A percentile compares a stretch with the other conserved stretches of the same genome.
These are phyloP conservation scores for Trifolium subterraneum DNA, from an alignment of 306 rosid genomes.

Conservation along the genomic window DNA sequence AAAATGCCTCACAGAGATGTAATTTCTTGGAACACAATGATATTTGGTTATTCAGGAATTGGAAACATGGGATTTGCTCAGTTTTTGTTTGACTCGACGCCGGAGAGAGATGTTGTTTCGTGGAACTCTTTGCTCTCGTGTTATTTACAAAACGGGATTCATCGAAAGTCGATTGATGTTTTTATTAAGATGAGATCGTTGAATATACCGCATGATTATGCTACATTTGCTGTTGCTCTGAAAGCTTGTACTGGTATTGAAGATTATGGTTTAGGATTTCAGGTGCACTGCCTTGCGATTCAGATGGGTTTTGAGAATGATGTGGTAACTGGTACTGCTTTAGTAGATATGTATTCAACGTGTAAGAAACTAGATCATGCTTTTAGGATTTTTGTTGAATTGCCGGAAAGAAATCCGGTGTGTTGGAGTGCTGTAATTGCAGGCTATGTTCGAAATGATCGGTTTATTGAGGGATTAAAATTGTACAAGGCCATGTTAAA, in stretches of 20 bases:
- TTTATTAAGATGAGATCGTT: slow-evolving; percentile 59
- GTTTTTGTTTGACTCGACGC: slow-evolving; percentile 64
- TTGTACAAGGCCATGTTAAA: slow-evolving; percentile 72
- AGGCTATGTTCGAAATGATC: slow-evolving; percentile 74
- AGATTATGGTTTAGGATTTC: slow-evolving; percentile 61
- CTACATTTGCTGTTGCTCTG: slow-evolving; percentile 65
- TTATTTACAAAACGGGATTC: slow-evolving; percentile 55
- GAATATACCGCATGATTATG: slow-evolving; percentile 54
- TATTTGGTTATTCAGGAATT: slow-evolving; percentile 64
- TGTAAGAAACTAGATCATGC: slow-evolving; percentile 61
- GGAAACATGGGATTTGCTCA: slow-evolving; percentile 59
- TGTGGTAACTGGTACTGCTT: slow-evolving; percentile 76
- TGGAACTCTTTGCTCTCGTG: slow-evolving; percentile 86
- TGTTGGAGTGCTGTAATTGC: slow-evolving; percentile 89
- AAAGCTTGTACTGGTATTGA: slow-evolving; percentile 69
- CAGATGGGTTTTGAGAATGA: slow-evolving; percentile 64
- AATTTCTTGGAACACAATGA: slow-evolving; percentile 85
- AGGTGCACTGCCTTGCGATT: slow-evolving; percentile 70
- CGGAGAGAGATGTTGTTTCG: slow-evolving; percentile 74
- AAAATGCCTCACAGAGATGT: slow-evolving; percentile 60
- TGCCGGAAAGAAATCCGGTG: slow-evolving; percentile 72
- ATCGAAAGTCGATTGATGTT: slow-evolving; percentile 44
- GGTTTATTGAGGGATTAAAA: slow-evolving; percentile 57
- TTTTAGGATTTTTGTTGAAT: slow-evolving; percentile 55
- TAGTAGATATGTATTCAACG: slow-evolving; percentile 80